Evolutionary conservation across 2,329 filamentous ascomycete genomes (phyloP).

Genomic region (Talaromyces islandicus): DNA sequence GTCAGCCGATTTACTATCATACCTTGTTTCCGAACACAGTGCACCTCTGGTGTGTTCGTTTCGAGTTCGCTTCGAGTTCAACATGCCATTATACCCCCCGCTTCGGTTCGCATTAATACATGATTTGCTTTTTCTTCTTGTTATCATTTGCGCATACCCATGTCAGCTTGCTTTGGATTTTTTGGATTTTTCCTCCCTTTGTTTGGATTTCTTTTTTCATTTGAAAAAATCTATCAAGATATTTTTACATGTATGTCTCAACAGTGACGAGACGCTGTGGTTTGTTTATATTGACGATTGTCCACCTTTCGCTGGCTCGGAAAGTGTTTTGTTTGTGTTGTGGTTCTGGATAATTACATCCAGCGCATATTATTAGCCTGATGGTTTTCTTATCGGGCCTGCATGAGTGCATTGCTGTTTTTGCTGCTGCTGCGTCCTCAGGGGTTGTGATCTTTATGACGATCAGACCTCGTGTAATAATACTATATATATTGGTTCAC

Average conservation of each 20-base stretch:
- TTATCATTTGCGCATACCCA: conserved; percentile 6
- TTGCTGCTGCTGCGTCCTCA: neutral
- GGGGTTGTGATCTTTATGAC: neutral
- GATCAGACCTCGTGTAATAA: neutral
- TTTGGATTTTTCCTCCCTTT: neutral
- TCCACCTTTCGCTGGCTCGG: conserved; percentile 7
- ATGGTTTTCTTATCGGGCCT: neutral
- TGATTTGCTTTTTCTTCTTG: neutral
- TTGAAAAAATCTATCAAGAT: neutral
- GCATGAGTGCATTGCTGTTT: neutral
- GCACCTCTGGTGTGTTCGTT: neutral
- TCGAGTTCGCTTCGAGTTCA: conserved; percentile 1
- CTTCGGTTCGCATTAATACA: neutral
- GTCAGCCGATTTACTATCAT: neutral
- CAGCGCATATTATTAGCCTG: neutral
- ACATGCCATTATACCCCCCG: conserved; percentile 10
- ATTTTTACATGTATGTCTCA: neutral
- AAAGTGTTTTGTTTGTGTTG: neutral
- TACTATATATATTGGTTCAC: neutral
- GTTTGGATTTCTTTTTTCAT: neutral
- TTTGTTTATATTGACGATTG: neutral
- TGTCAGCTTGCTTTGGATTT: conserved; percentile 1
- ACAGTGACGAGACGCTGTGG: neutral
- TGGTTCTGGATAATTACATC: neutral
- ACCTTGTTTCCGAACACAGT: neutral